These are phyloP conservation scores for Dipteronia sinensis DNA, from an alignment of 345 rosid genomes.

Conservation along the genomic window DNA sequence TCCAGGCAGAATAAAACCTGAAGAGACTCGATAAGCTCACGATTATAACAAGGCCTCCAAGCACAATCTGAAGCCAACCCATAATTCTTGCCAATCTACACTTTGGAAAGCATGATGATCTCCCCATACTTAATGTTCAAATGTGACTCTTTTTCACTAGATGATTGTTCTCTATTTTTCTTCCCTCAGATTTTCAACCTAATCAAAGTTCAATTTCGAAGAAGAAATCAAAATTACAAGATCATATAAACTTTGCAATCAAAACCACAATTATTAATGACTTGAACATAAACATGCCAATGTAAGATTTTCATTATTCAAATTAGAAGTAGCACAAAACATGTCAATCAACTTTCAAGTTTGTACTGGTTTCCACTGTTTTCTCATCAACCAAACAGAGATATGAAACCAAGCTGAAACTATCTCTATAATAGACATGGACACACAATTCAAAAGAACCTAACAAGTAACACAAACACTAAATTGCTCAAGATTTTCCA, in stretches of 20 bases:
- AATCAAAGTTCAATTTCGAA: neutral
- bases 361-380: neutral
- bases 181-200: constrained; percentile 24
- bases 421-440: neutral
- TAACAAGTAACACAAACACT: no score
- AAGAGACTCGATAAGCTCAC: constrained; percentile 72
- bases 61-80: constrained; percentile 61
- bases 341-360: neutral
- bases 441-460: neutral
- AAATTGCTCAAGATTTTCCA: no score
- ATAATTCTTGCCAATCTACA: constrained; percentile 54
- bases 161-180: neutral
- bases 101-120: constrained; percentile 45
- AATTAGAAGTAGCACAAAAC: no score
- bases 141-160: neutral
- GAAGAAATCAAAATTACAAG: neutral
- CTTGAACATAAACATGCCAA: no score
- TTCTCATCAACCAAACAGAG: constrained; percentile 23
- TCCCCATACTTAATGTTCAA: constrained; percentile 42
- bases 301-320: no score
- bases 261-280: neutral
- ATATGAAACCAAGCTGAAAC: neutral
- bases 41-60: constrained; percentile 63
- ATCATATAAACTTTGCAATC: neutral
- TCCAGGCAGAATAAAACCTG: constrained; percentile 66